Base-by-base conservation (phyloP, 768 basidiomycete genomes). In the Kwoniella europaea region DNA sequence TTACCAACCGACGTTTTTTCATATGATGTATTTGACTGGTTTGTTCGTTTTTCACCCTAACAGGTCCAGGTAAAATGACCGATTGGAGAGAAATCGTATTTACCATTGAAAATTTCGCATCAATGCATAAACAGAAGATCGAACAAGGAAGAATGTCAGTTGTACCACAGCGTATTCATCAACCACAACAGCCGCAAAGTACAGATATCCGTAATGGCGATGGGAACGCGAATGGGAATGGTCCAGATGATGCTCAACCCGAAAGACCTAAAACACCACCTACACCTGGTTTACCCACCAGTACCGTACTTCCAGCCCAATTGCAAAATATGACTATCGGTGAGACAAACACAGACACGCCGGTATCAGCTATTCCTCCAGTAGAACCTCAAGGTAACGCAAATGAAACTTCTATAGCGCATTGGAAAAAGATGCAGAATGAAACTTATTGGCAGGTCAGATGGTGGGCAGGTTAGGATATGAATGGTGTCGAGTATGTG, bases 51-150 rank as follows among this genome's bases (percentile, higher is more conserved):
- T 52, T 16, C 20, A 9, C 50, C 44, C 20, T 20, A 46, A 2
- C 43, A 94, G 94, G 94, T 6, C 73, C 92, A 0, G 96, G 96
- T 13, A 96, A 95, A 2, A 98, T 98, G 96, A 91, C 91, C 1
- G 95, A 98, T 76, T 98, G 96, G 96, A 87, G 85, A 57, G 94
- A 98, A 60, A 92, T 98, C 43, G 85, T 86, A 16, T 54, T 78
- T 41, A 78, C 84, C 2, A 84, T 86, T 43, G 77, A 82, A 43
- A 76, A 79, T 35, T 69, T 71, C 35, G 79, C 69, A 16, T 16
- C 67, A n/a, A 55, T 62, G 59, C 57, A 69, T 41, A 65, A 57
- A 13, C 15, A 18, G 41, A 57, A 57, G 41, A 24, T 56, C 13
- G 27, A 43, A 0, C 18, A 41, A 24, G 18, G 55, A 22, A 42